Percentiles rank a stretch among this genome's conserved stretches.
These are phyloP conservation scores for Blastobotrys capitulatus DNA, from an alignment of 1,139 yeast genomes.

Conservation along the genomic window DNA sequence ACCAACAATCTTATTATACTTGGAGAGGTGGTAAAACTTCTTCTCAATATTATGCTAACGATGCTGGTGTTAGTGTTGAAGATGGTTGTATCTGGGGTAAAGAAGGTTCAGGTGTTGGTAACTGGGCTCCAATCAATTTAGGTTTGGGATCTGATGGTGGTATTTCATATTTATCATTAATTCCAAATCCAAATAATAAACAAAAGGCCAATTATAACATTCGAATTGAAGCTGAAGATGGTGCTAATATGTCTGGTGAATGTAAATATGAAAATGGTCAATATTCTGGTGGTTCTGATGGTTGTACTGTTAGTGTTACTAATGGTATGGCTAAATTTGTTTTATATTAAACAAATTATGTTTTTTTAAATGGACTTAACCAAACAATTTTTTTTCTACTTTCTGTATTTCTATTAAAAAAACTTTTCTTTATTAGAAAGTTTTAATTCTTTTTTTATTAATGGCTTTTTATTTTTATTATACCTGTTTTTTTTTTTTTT, in stretches of 20 bases:
- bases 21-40: slow-evolving; percentile 86
- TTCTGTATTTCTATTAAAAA: neutral
- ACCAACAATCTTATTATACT: slow-evolving; percentile 65
- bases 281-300: slow-evolving; percentile 66
- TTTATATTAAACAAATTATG: slow-evolving; percentile 38
- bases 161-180: slow-evolving; percentile 77
- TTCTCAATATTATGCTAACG: slow-evolving; percentile 94
- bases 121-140: slow-evolving; percentile 96
- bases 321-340: slow-evolving; percentile 73
- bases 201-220: slow-evolving; percentile 77
- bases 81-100: slow-evolving; percentile 95
- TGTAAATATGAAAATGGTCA: slow-evolving; percentile 78
- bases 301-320: slow-evolving; percentile 91
- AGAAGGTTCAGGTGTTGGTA: slow-evolving; percentile 72
- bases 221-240: slow-evolving; percentile 71
- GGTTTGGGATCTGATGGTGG: slow-evolving; percentile 88
- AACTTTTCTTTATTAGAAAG: neutral
- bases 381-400: neutral
- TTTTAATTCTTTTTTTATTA: neutral
- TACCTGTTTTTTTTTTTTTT: neutral
- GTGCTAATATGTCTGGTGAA: slow-evolving; percentile 60
- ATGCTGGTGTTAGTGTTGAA: slow-evolving; percentile 84
- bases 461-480: neutral
- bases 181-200: slow-evolving; percentile 90
- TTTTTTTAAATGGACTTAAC: neutral